phyloP scores from a whole-genome alignment of 805 yeast species.

The Metschnikowia colocasiae region DNA sequence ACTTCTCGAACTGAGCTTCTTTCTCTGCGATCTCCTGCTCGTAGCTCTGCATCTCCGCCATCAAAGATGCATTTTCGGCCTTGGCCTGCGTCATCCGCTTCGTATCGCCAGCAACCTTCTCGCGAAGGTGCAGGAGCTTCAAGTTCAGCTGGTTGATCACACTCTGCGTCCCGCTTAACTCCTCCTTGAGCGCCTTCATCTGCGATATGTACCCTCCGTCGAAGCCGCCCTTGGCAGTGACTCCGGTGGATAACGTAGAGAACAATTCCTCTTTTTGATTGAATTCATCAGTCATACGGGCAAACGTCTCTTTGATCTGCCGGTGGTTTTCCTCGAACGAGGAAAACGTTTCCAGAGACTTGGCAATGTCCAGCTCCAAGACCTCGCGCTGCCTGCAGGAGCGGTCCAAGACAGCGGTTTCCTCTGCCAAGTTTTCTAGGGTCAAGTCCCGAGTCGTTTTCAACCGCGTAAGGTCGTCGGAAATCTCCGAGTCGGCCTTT shows the following conservation, averaged over 20 bases:
- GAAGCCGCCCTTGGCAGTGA: constrained; percentile 73
- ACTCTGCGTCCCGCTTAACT: constrained; percentile 51
- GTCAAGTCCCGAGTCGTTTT: constrained; percentile 61
- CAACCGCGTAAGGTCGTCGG: constrained; percentile 65
- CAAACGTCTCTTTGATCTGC: constrained; percentile 41
- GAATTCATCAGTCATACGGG: constrained; percentile 43
- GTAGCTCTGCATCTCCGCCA: constrained; percentile 43
- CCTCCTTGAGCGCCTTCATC: constrained; percentile 57
- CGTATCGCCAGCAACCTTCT: constrained; percentile 47
- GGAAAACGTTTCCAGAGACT: constrained; percentile 34
- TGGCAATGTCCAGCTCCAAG: constrained; percentile 33
- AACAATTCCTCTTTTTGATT: constrained; percentile 70
- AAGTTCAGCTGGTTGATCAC: constrained; percentile 56
- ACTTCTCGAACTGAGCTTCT: constrained; percentile 40
- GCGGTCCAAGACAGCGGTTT: constrained; percentile 9
- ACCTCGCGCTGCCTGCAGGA: constrained; percentile 30
- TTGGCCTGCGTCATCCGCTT: constrained; percentile 53
- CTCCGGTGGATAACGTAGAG: constrained; percentile 81
- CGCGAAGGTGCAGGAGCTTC: constrained; percentile 52
- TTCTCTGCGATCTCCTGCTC: constrained; percentile 35
- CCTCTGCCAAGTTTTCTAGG: constrained; percentile 52
- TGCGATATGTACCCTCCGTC: constrained; percentile 78
- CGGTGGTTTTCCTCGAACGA: constrained; percentile 45
- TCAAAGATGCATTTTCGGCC: constrained; percentile 40
- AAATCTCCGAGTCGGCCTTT: constrained; percentile 24